Conservation (phyloP, 306 rosid genomes). For the Mucuna pruriens region DNA sequence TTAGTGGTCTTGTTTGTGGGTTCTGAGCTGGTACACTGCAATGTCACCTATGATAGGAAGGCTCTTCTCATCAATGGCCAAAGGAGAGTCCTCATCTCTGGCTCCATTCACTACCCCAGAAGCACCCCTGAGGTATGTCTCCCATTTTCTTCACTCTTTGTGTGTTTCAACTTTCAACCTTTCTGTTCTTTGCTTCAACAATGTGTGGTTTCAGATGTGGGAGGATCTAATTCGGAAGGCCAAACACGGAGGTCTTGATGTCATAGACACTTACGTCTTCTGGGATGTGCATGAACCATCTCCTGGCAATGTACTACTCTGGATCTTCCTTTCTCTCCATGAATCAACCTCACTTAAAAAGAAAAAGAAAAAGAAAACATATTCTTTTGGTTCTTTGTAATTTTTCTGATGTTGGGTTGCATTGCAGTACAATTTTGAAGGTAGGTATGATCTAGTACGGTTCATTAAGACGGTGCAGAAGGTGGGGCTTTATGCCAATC, state of each 20-base stretch:
- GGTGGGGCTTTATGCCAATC: constrained; percentile 88
- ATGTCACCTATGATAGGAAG: constrained; percentile 79
- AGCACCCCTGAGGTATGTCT: constrained; percentile 80
- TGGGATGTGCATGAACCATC: constrained; percentile 98
- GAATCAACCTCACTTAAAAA: not conserved
- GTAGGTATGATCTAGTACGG: constrained; percentile 84
- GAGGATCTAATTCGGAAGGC: constrained; percentile 89
- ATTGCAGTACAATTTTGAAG: constrained; percentile 91
- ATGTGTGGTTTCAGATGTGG: constrained; percentile 81
- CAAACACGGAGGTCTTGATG: constrained; percentile 93
- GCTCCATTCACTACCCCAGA: constrained; percentile 98
- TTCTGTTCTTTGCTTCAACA: constrained; percentile 35
- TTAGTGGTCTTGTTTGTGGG: constrained; percentile 46
- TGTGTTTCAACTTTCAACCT: not conserved
- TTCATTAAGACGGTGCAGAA: constrained; percentile 90
- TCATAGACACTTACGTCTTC: constrained; percentile 89
- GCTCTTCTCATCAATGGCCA: constrained; percentile 86
- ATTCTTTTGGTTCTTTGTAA: not conserved
- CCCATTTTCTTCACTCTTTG: not conserved
- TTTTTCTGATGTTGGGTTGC: constrained; percentile 42
- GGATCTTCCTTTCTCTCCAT: constrained; percentile 14
- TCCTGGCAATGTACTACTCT: constrained; percentile 77
- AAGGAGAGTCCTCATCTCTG: constrained; percentile 85
- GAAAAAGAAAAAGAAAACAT: too few species aligned
- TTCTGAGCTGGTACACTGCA: constrained; percentile 56